A percentile compares a stretch with the other conserved stretches of the same genome.
Evolutionary conservation across 192 early-diverging fungal species (phyloP).

Genomic region (Coemansia aciculifera): DNA sequence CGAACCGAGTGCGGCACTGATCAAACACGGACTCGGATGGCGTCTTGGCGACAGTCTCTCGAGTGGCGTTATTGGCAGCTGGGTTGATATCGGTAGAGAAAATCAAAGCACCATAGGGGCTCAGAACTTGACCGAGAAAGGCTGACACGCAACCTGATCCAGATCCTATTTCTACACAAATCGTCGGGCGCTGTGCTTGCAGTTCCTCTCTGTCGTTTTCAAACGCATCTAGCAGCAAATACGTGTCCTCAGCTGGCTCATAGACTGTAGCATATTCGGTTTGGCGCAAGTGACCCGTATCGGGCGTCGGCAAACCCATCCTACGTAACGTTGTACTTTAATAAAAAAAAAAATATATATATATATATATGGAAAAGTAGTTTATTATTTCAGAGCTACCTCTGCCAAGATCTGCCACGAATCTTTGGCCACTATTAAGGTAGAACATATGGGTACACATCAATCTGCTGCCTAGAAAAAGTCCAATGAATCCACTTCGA

Average conservation of each 20-base stretch:
- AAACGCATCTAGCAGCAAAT: slow-evolving; percentile 89
- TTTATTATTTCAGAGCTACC: neutral
- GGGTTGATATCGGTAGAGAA: slow-evolving; percentile 85
- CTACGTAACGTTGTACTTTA: too few species aligned
- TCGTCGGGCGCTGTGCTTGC: slow-evolving; percentile 56
- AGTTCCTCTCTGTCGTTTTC: slow-evolving; percentile 69
- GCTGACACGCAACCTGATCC: slow-evolving; percentile 84
- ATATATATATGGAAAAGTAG: neutral
- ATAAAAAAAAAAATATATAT: neutral
- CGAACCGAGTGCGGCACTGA: slow-evolving; percentile 65
- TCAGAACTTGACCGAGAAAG: slow-evolving; percentile 61
- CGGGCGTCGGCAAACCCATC: slow-evolving; percentile 70
- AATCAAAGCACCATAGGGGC: slow-evolving; percentile 24
- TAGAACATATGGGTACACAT: neutral
- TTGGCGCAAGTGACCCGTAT: slow-evolving; percentile 67
- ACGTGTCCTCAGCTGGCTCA: slow-evolving; percentile 94
- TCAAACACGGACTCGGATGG: slow-evolving; percentile 55
- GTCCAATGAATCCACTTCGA: slow-evolving; percentile 47
- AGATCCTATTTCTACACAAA: slow-evolving; percentile 89
- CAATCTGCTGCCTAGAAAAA: slow-evolving; percentile 33
- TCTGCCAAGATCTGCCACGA: neutral
- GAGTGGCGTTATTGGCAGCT: slow-evolving; percentile 67
- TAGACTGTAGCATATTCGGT: slow-evolving; percentile 74
- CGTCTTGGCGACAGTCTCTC: slow-evolving; percentile 63
- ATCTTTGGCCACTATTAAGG: neutral